Evolutionary conservation across 306 rosid genomes (phyloP).

Genomic region (Gleditsia sinensis): DNA sequence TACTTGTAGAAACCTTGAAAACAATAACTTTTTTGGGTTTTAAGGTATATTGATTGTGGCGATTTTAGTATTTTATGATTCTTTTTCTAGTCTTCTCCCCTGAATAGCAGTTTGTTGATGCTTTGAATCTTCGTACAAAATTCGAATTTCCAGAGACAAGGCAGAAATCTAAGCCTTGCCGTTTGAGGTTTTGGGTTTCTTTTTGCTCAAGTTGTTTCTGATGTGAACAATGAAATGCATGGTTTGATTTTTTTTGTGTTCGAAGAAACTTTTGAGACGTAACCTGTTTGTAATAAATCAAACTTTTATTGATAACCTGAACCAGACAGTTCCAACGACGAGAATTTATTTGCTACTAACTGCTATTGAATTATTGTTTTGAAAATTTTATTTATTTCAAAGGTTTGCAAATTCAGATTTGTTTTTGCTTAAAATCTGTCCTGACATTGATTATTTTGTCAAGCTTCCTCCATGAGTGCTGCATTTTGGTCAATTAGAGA

Average conservation of each 20-base stretch:
- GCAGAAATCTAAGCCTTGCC: conserved; percentile 28
- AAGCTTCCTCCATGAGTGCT: neutral
- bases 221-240: conserved; percentile 21
- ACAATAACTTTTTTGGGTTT: conserved; percentile 6
- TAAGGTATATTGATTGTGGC: conserved; percentile 38
- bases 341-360: neutral
- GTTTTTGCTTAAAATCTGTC: neutral
- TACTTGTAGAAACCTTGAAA: conserved; percentile 11
- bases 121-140: conserved; percentile 35
- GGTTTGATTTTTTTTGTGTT: neutral
- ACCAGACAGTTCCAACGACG: conserved; percentile 14
- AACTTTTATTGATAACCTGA: conserved; percentile 9
- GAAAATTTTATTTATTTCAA: conserved; percentile 18
- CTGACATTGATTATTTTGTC: conserved; percentile 21
- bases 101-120: conserved; percentile 19
- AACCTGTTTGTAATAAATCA: neutral
- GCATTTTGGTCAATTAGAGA: conserved; percentile 7
- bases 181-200: conserved; percentile 40
- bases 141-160: conserved; percentile 38
- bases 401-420: conserved; percentile 24
- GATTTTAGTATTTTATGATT: neutral
- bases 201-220: conserved; percentile 6
- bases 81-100: neutral
- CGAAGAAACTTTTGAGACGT: neutral
- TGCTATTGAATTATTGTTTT: neutral